Percentiles rank a stretch among this genome's conserved stretches.
phyloP scores from a whole-genome alignment of 176 grass and related monocot genomes.

The Avena atlantica region DNA sequence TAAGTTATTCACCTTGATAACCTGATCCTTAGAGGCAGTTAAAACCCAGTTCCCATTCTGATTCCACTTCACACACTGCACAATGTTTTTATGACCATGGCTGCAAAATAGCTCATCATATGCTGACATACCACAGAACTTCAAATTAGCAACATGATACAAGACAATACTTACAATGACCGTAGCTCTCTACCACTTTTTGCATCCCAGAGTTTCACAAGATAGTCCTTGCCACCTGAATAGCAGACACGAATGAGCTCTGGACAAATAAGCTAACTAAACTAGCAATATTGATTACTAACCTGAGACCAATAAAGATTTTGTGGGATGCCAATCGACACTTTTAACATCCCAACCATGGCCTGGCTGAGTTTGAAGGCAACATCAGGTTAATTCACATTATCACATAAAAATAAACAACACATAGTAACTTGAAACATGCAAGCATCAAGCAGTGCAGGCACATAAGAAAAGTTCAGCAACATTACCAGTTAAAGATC shows the following conservation, averaged over 20 bases:
- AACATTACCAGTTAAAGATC: constrained; percentile 99
- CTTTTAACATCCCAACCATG: constrained; percentile 99
- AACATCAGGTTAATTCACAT: constrained; percentile 67
- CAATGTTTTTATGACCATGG: constrained; percentile 99
- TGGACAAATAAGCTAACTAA: constrained; percentile 32
- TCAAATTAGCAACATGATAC: constrained; percentile 38
- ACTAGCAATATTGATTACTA: constrained; percentile 39
- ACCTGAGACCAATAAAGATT: constrained; percentile 99
- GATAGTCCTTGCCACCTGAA: constrained; percentile 95
- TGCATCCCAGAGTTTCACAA: constrained; percentile 99
- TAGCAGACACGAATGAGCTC: constrained; percentile 39
- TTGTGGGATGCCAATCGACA: constrained; percentile 98
- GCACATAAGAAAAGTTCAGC: constrained; percentile 39
- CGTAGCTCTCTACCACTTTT: constrained; percentile 81
- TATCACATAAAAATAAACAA: constrained; percentile 32
- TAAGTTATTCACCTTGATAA: constrained; percentile 77
- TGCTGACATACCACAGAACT: constrained; percentile 30
- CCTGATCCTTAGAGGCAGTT: constrained; percentile 98
- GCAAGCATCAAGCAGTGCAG: constrained; percentile 27
- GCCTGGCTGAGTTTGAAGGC: constrained; percentile 92
- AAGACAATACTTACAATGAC: constrained; percentile 76
- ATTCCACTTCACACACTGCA: constrained; percentile 99
- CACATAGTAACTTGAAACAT: constrained; percentile 23
- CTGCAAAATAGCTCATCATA: constrained; percentile 60
- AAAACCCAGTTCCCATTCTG: constrained; percentile 99